phyloP scores from a whole-genome alignment of 169 alveolate genomes.

The Plasmodium gonderi region DNA sequence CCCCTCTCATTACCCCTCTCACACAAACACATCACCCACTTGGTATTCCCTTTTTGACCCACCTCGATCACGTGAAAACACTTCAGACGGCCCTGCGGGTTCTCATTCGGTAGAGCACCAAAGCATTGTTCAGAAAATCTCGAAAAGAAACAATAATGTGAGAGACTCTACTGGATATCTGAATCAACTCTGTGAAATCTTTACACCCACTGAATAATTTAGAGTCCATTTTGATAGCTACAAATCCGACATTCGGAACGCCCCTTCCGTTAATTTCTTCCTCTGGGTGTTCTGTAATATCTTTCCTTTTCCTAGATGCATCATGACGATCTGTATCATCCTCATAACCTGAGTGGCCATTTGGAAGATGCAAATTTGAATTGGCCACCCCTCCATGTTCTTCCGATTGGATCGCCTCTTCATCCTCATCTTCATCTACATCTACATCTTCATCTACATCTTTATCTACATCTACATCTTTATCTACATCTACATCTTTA shows the following conservation, averaged over 20 bases:
- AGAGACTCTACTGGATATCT: conserved; percentile 48
- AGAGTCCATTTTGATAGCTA: conserved; percentile 49
- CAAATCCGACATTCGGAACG: conserved; percentile 62
- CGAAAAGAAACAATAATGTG: conserved; percentile 68
- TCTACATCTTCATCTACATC: neutral
- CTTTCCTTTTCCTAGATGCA: no score
- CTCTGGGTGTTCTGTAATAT: neutral
- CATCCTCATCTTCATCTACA: neutral
- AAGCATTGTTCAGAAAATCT: conserved; percentile 49
- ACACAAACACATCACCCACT: no score
- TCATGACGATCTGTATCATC: no score
- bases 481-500: neutral
- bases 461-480: neutral
- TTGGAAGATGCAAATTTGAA: no score
- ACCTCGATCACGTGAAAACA: no score
- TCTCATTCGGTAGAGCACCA: conserved; percentile 38
- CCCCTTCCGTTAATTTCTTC: neutral
- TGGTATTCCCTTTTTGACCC: no score
- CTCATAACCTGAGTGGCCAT: no score
- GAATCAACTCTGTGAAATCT: conserved; percentile 64
- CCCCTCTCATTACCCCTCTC: no score
- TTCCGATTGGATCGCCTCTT: neutral
- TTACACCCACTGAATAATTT: conserved; percentile 38
- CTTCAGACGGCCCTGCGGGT: conserved; percentile 28
- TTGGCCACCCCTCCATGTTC: neutral